These are phyloP conservation scores for Lomentospora prolificans DNA, from an alignment of 2,329 filamentous ascomycete species.

Conservation along the genomic window DNA sequence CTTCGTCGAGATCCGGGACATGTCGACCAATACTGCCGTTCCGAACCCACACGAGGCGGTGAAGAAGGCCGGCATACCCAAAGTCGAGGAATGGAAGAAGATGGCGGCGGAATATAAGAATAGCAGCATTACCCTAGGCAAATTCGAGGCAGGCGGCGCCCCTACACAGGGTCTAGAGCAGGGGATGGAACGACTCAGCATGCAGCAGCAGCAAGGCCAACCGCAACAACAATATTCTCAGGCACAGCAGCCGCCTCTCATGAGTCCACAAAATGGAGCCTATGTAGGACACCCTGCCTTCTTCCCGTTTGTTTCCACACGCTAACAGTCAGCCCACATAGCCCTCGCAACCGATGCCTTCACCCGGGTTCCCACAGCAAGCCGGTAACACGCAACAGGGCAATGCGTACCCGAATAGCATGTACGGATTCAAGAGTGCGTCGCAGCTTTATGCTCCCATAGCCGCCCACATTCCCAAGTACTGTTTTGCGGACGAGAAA, in stretches of 20 bases:
- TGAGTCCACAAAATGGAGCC: conserved; percentile 6
- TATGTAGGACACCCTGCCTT: conserved; percentile 5
- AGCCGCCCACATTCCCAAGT: conserved; percentile 77
- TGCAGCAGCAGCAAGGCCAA: conserved; percentile 19
- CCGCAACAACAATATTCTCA: conserved; percentile 7
- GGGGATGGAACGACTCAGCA: conserved; percentile 37
- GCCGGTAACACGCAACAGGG: neutral
- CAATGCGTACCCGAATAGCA: neutral
- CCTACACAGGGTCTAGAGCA: conserved; percentile 46
- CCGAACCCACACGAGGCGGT: conserved; percentile 77
- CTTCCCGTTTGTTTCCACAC: neutral
- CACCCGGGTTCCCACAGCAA: conserved; percentile 3
- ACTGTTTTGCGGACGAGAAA: conserved; percentile 94
- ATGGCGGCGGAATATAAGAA: conserved; percentile 99
- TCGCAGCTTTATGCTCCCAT: conserved; percentile 64
- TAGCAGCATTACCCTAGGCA: conserved; percentile 91
- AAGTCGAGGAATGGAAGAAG: conserved; percentile 98
- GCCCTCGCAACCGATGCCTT: conserved; percentile 27
- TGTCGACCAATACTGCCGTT: conserved; percentile 76
- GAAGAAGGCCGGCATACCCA: conserved; percentile 77
- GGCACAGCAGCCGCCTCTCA: neutral
- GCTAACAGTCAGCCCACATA: neutral
- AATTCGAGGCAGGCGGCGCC: conserved; percentile 56
- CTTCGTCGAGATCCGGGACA: conserved; percentile 93
- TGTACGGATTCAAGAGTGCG: conserved; percentile 23